phyloP scores from a whole-genome alignment of 805 yeast genomes.

The Saccharomyces eubayanus region DNA sequence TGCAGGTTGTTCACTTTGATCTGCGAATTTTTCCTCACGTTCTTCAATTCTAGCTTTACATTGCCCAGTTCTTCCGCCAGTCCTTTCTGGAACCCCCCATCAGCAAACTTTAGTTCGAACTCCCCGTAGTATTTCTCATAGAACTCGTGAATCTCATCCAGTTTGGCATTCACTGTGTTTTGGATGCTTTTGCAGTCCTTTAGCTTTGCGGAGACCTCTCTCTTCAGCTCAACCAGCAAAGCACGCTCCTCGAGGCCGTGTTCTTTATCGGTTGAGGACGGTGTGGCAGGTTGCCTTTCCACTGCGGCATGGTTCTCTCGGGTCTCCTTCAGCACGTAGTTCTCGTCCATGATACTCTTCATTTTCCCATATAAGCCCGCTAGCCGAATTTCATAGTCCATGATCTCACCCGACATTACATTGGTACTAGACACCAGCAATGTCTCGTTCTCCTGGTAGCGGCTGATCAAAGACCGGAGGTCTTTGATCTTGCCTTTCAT shows the following conservation, averaged over 20 bases:
- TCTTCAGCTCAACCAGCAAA: neutral
- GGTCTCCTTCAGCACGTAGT: neutral
- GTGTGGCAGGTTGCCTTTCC: neutral
- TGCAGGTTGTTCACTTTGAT: neutral
- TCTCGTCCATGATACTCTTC: neutral
- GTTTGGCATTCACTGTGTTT: neutral
- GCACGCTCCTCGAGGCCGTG: neutral
- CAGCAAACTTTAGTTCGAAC: neutral
- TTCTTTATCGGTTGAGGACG: neutral
- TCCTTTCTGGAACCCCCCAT: neutral
- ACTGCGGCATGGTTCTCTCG: neutral
- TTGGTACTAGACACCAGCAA: neutral
- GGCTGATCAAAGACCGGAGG: neutral
- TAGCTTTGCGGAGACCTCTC: neutral
- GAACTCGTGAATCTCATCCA: neutral
- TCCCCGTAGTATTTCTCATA: neutral
- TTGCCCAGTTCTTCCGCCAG: neutral
- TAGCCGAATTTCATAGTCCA: conserved; percentile 6
- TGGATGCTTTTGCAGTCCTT: neutral
- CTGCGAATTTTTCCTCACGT: neutral
- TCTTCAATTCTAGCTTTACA: neutral
- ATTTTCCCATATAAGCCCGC: conserved; percentile 8
- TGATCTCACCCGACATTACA: conserved; percentile 7
- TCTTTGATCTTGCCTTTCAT: neutral
- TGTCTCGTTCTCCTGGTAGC: neutral